A percentile compares a stretch with the other conserved stretches of the same genome.
phyloP scores from a whole-genome alignment of 202 grass and related monocot genomes.

The Schoenoplectus triqueter region DNA sequence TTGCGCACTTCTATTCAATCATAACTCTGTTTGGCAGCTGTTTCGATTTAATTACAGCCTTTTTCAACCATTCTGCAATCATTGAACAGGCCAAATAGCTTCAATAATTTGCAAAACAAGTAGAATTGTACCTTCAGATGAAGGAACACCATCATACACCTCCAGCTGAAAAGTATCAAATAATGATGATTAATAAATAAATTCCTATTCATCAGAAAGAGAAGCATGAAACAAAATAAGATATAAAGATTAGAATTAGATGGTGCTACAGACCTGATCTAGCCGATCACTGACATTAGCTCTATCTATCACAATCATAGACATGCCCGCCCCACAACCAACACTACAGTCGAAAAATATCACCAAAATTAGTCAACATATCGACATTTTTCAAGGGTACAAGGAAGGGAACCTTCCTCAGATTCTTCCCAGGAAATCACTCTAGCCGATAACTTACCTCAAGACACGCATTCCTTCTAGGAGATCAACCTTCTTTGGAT shows the following conservation, averaged over 20 bases:
- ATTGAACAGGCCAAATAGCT: not conserved
- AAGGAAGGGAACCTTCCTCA: slow-evolving; percentile 45
- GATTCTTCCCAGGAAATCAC: slow-evolving; percentile 78
- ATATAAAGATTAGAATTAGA: slow-evolving; percentile 32
- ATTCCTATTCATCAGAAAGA: not conserved
- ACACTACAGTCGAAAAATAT: slow-evolving; percentile 59
- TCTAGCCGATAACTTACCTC: slow-evolving; percentile 48
- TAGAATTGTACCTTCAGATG: slow-evolving; percentile 34
- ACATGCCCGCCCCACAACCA: slow-evolving; percentile 74
- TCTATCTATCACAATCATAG: slow-evolving; percentile 86
- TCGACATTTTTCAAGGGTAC: not conserved
- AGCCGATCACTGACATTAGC: slow-evolving; percentile 64
- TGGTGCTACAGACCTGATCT: slow-evolving; percentile 60
- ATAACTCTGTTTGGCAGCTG: not conserved
- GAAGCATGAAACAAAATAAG: not conserved
- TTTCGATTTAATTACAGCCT: not conserved
- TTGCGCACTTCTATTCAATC: not conserved
- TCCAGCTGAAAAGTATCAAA: slow-evolving; percentile 35
- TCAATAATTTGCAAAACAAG: slow-evolving; percentile 22
- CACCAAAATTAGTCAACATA: slow-evolving; percentile 3
- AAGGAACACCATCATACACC: slow-evolving; percentile 34
- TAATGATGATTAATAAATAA: slow-evolving; percentile 30
- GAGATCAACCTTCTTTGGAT: slow-evolving; percentile 96
- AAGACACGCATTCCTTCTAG: slow-evolving; percentile 85
- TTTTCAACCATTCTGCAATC: not conserved